Conservation (phyloP, 2,329 filamentous ascomycete genomes). For the Tothia fuscella region DNA sequence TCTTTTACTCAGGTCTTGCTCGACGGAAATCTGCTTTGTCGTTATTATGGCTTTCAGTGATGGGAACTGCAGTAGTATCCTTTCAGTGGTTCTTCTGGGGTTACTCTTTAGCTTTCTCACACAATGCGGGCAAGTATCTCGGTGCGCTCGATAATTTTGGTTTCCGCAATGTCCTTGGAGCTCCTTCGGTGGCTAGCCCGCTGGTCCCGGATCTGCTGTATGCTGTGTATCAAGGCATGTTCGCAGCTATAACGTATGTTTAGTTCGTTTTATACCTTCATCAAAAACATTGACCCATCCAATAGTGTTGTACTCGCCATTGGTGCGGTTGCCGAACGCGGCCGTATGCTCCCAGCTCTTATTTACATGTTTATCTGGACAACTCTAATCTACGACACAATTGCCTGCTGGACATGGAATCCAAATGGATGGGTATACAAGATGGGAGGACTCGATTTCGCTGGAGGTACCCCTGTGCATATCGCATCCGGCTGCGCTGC, state of each 20-base stretch:
- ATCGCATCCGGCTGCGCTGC: conserved; percentile 74
- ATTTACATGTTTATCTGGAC: conserved; percentile 92
- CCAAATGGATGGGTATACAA: conserved; percentile 64
- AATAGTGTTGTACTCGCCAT: conserved; percentile 50
- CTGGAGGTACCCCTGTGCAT: conserved; percentile 82
- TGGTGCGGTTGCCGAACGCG: conserved; percentile 75
- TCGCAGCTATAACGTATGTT: conserved; percentile 72
- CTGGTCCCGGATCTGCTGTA: conserved; percentile 75
- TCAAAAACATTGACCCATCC: background rate
- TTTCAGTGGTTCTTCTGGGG: conserved; percentile 98
- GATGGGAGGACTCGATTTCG: conserved; percentile 77
- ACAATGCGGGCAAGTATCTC: conserved; percentile 62
- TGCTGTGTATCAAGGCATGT: conserved; percentile 80
- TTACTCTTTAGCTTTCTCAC: conserved; percentile 72
- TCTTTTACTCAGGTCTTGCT: conserved; percentile 88
- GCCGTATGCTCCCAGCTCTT: conserved; percentile 76
- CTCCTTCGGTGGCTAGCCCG: conserved; percentile 59
- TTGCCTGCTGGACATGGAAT: conserved; percentile 96
- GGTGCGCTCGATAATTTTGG: conserved; percentile 71
- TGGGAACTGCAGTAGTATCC: conserved; percentile 64
- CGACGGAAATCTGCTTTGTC: conserved; percentile 81
- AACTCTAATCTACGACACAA: conserved; percentile 81
- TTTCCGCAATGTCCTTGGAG: conserved; percentile 61
- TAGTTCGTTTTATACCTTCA: background rate
- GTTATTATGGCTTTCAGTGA: conserved; percentile 73